Base-by-base conservation (phyloP, 2,329 filamentous ascomycete genomes). In the Didymella exigua region DNA sequence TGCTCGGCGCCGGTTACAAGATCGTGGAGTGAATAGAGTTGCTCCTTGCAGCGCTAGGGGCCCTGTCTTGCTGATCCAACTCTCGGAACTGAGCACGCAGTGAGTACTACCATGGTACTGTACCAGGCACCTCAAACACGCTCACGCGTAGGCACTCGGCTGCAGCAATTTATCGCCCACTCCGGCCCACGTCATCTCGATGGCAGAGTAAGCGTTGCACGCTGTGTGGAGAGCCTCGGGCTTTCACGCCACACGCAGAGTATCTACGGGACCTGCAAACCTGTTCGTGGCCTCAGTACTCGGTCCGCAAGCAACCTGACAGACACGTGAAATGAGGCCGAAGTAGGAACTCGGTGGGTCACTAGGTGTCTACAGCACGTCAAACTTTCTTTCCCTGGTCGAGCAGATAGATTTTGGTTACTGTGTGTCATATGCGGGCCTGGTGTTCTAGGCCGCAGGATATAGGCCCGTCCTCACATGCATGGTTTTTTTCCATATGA, bases 371-470 rank as follows among this genome's bases (percentile, higher is more conserved):
- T 44, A 21, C 46, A 46, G 21, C 30, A 40, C 24, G 41, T 33
- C 46, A 50, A 46, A 50, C 34, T 31, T 50, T 48, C 45, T 54
- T 21, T 13, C n/a, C 21, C 34, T 49, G 38, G 38, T 49, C 51
- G 33, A 38, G 38, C 44, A 54, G 43, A 44, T 16, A 10, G 36
- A 49, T 16, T 50, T 29, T 50, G 52, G 52, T 50, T 43, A 46
- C 29, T 18, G 52, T 40, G 40, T 55, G 52, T 50, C 52, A 55
- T 50, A 13, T 45, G 45, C 41, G 41, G 33, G 46, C 40, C 34
- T 30, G 40, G 41, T 14, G 46, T 50, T 55, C 52, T 55, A 55
- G 46, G 52, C 52, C 46, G n/a, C 52, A 50, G 42, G 27, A 45
- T 21, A 41, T 34, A 49, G 41, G 45, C 40, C 29, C 45, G 16